Base-by-base conservation (phyloP, 768 basidiomycete species). In the Floccularia luteovirens region DNA sequence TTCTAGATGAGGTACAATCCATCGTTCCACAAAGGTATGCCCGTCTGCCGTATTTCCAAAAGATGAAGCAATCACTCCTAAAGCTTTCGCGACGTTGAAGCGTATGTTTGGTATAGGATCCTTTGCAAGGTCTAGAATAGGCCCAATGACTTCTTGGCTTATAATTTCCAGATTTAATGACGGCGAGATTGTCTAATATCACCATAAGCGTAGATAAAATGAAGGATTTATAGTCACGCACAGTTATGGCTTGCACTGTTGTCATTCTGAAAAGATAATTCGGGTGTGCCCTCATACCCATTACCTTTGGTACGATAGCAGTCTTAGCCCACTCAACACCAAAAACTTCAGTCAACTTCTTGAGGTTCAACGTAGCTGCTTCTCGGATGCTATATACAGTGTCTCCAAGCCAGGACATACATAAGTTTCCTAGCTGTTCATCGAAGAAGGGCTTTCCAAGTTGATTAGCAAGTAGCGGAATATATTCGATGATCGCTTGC, bases 401-500 rank as follows among this genome's bases (percentile, higher is more conserved):
- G 61, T 99, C 96, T 5, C 93, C 93, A 47, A 99, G 62, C 96
- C 96, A 99, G 5, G 89, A 90, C 93, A 99, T 96, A 71, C 96
- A 99, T 21, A 99, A 70, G 53, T 88, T 91, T 20, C 88, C 90
- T 31, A 99, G 77, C 59, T 94, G 90, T 53, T 98, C 96, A 60
- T 99, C 93, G 59, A 99, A 99, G 67, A 98, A 98, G 20, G 83
- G 72, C 52, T 90, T 90, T 39, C 96, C 96, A 42, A 99, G 76
- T 58, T 99, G 96, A n/a, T 85, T 92, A 31, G 96, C 93, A 33
- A 99, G 83, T 16, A 98, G 77, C n/a, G 96, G 96, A 51, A 99
- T 88, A 66, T 99, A 97, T 63, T 98, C 96, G 62, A 99, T 99
- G 67, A 99, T 98, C 5, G 96, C 96, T 62, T 99, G 96, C 50